These are phyloP conservation scores for Chlamydomonas urium DNA, from an alignment of 139 green algal species.

Conservation along the genomic window DNA sequence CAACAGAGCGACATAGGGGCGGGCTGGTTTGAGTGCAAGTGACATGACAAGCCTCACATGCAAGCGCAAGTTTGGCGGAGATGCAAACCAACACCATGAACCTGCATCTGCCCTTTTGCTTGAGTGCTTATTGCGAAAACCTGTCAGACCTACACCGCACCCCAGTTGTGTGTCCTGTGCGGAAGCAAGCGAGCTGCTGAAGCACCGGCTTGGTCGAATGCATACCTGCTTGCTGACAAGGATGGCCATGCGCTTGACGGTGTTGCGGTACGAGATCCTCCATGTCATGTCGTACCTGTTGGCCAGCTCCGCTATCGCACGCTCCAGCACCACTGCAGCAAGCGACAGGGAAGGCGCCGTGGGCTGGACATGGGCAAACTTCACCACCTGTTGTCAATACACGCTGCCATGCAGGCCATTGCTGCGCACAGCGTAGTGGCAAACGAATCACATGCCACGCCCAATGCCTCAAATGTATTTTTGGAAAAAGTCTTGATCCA, in stretches of 20 bases:
- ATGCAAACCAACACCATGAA: neutral
- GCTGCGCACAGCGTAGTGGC: neutral
- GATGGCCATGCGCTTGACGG: conserved; percentile 53
- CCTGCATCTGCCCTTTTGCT: neutral
- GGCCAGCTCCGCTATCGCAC: conserved; percentile 57
- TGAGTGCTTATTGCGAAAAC: too few species aligned
- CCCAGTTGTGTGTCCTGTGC: too few species aligned
- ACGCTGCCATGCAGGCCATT: neutral
- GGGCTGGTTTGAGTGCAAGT: neutral
- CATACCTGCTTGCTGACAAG: conserved; percentile 44
- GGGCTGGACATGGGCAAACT: neutral
- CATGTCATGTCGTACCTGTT: conserved; percentile 60
- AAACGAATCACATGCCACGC: neutral
- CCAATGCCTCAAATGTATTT: neutral
- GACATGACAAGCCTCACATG: neutral
- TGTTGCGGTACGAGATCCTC: conserved; percentile 44
- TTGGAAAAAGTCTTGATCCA: neutral
- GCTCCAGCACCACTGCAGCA: conserved; percentile 49
- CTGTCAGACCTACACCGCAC: too few species aligned
- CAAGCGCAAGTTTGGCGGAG: neutral
- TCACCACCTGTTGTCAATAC: neutral
- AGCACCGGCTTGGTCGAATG: neutral
- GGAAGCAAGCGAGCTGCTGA: neutral
- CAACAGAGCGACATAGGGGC: too few species aligned
- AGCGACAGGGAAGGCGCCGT: neutral